A percentile compares a stretch with the other conserved stretches of the same genome.
These are phyloP conservation scores for Solanum rostratum DNA, from an alignment of 257 asterid species.

Conservation along the genomic window DNA sequence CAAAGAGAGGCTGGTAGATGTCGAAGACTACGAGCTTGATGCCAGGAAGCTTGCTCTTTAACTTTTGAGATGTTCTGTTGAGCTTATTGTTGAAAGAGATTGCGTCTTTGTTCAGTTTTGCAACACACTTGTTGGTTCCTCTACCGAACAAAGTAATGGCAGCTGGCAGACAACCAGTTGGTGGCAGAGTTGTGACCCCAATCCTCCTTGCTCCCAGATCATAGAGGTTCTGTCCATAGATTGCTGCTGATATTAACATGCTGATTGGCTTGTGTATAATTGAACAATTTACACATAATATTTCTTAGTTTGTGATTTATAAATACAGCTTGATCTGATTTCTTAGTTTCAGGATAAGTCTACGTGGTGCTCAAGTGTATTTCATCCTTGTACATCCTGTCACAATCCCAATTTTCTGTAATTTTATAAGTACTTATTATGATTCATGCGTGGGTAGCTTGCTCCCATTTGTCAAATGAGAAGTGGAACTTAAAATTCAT, in stretches of 20 bases:
- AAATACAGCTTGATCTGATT: background rate
- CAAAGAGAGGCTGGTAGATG: slow-evolving; percentile 61
- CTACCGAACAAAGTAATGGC: slow-evolving; percentile 57
- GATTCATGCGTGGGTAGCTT: background rate
- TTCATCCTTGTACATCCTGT: background rate
- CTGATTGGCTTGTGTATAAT: background rate
- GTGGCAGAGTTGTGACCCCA: slow-evolving; percentile 70
- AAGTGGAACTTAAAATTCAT: background rate
- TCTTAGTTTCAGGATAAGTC: background rate
- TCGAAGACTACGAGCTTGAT: slow-evolving; percentile 72
- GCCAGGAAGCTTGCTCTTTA: slow-evolving; percentile 48
- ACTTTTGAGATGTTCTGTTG: slow-evolving; percentile 41
- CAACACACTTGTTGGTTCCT: slow-evolving; percentile 57
- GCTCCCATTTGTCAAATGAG: background rate
- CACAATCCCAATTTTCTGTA: background rate
- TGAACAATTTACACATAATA: background rate
- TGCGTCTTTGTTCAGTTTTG: slow-evolving; percentile 55
- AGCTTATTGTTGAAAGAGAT: slow-evolving; percentile 50
- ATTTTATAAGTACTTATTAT: background rate
- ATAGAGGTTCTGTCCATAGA: slow-evolving; percentile 35
- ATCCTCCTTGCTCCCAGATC: slow-evolving; percentile 59
- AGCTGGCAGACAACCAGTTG: slow-evolving; percentile 82
- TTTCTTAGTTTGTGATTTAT: background rate
- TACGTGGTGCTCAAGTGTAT: background rate
- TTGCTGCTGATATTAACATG: background rate